Percentiles rank a stretch among this genome's conserved stretches.
phyloP scores from a whole-genome alignment of 176 grass and related monocot species.

The Carex pumila region DNA sequence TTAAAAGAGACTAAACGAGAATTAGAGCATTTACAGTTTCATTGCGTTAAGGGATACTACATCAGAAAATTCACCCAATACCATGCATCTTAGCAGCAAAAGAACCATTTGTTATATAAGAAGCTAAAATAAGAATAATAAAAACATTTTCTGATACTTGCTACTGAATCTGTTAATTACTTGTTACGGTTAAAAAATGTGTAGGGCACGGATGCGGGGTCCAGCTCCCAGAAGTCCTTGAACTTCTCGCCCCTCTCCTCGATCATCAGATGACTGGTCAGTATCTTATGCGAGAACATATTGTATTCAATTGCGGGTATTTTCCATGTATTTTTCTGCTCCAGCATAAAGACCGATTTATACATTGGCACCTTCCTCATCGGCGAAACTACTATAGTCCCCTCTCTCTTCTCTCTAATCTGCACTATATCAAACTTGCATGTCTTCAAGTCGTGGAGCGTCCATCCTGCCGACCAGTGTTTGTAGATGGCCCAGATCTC shows the following conservation, averaged over 20 bases:
- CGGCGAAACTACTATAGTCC: constrained; percentile 23
- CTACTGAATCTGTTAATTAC: not conserved
- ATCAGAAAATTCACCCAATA: not conserved
- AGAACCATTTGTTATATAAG: not conserved
- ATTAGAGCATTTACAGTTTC: not conserved
- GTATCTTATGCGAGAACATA: constrained; percentile 73
- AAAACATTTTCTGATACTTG: not conserved
- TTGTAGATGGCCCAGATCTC: constrained; percentile 72
- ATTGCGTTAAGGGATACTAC: not conserved
- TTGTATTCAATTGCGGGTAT: constrained; percentile 32
- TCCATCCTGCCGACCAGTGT: constrained; percentile 61
- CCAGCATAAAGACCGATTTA: constrained; percentile 56
- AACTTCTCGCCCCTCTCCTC: constrained; percentile 42
- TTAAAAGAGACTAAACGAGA: not conserved
- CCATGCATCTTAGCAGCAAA: not conserved
- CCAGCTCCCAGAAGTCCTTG: constrained; percentile 52
- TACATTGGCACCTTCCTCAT: constrained; percentile 47
- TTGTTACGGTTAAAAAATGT: constrained; percentile 29
- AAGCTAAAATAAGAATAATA: not conserved
- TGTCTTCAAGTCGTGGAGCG: not conserved
- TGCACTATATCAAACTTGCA: constrained; percentile 48
- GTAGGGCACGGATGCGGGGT: constrained; percentile 64
- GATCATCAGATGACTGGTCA: constrained; percentile 33
- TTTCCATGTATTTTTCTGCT: constrained; percentile 17
- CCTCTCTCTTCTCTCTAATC: constrained; percentile 34